Percentiles rank a stretch among this genome's conserved stretches.
Evolutionary conservation across 2,329 filamentous ascomycete species (phyloP).

Genomic region (Scedosporium aurantiacum): DNA sequence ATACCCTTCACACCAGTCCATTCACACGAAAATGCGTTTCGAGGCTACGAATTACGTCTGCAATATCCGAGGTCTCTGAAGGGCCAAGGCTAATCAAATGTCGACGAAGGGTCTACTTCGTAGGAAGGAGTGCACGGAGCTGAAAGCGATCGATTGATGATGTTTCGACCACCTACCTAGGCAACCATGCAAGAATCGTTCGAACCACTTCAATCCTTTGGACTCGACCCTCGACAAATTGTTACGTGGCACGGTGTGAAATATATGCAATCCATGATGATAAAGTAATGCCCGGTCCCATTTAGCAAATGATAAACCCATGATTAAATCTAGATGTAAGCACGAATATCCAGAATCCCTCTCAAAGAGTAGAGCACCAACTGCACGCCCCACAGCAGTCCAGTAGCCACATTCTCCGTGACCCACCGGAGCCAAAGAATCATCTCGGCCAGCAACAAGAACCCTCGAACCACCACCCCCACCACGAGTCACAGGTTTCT

Average conservation of each 20-base stretch:
- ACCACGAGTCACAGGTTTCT: slow-evolving; percentile 45
- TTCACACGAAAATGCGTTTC: background rate
- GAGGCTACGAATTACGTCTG: background rate
- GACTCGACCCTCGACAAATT: background rate
- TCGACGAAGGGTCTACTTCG: too few relatives aligned
- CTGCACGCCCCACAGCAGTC: slow-evolving; percentile 10
- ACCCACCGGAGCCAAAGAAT: slow-evolving; percentile 9
- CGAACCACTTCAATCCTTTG: too few relatives aligned
- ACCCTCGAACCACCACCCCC: background rate
- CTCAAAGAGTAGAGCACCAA: slow-evolving; percentile 8
- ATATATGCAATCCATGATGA: background rate
- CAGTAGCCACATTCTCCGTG: slow-evolving; percentile 7
- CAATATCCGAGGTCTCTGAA: too few relatives aligned
- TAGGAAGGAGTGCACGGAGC: too few relatives aligned
- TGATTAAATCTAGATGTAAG: background rate
- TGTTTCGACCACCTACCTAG: too few relatives aligned
- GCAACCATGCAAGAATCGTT: too few relatives aligned
- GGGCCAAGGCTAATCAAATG: too few relatives aligned
- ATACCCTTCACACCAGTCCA: background rate
- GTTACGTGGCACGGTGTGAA: background rate
- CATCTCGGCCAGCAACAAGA: background rate
- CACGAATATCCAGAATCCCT: background rate
- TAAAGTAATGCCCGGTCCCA: background rate
- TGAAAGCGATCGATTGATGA: too few relatives aligned
- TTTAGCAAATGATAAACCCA: background rate